Base-by-base conservation (phyloP, 768 basidiomycete genomes). In the Suillus ampliporus region DNA sequence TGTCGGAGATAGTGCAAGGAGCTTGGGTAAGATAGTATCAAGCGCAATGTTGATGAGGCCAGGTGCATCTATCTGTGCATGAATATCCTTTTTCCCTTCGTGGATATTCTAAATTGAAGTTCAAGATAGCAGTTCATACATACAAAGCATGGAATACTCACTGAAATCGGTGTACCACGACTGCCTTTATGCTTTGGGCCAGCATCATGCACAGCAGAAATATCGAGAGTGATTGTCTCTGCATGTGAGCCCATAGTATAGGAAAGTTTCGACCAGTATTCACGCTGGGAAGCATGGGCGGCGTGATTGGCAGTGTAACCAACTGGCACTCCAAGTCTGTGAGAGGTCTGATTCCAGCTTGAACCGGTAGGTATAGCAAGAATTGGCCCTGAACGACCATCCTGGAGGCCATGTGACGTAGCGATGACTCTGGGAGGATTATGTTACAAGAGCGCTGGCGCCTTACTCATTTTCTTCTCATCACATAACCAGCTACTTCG, bases 51-150 rank as follows among this genome's bases (percentile, higher is more conserved):
- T 21, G 5, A 53, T 43, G 15, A 64, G 56, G 2, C 19, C 46
- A 19, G 54, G 40, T 14, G 56, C 28, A 9, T 15, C 31, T 6
- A 40, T 43, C 1, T n/a, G 11, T 1, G 63, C 56, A 44, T 64
- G 54, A 57, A 64, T 41, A 19, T 50, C 63, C 14, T 57, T 64
- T 7, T 44, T 58, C 1, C 63, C 63, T 35, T 64, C 60, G 13
- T 37, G 23, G 1, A 64, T 64, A 46, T 57, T 64, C 63, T 64
- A n/a, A n/a, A n/a, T n/a, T n/a, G n/a, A n/a, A n/a, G n/a, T n/a
- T n/a, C n/a, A n/a, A n/a, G n/a, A n/a, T n/a, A n/a, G n/a, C n/a
- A n/a, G n/a, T n/a, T n/a, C n/a, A n/a, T n/a, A n/a, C n/a, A n/a
- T n/a, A n/a, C n/a, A n/a, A n/a, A n/a, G n/a, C n/a, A n/a, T n/a